Evolutionary conservation across 805 yeast genomes (phyloP), one percentile per base, ranked within the genome.

Genomic region (Clavispora asparagi): DNA sequence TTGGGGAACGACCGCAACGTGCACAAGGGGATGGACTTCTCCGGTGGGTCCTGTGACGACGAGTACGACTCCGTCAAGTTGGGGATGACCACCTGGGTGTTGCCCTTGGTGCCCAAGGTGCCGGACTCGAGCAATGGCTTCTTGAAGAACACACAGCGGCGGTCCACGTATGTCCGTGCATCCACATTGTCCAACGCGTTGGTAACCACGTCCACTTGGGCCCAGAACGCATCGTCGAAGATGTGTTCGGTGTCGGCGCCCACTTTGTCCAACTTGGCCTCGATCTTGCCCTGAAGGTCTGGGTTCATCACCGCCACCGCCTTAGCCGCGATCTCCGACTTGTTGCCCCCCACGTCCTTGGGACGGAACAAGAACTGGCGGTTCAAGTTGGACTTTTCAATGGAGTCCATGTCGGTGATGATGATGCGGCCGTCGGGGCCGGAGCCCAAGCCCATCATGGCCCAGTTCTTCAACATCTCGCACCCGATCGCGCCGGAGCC

Each of bases 401-500:
- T 94, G 6, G 94, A 80, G 63, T 94, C 99, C 63, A 84, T 94
- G 68, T 92, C 99, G 25, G 99, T 94, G 40, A 94, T 84, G 44
- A 71, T 68, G 49, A 94, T 87, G 57, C 81, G 78, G 58, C 99
- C 99, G 4, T 85, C 67, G 35, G 91, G 88, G 37, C 98, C 98
- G 23, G 95, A 77, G 31, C 96, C 98, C 44, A 94, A 71, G 39
- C 99, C 99, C 80, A 91, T 77, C 78, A 94, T 78, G 6, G 99
- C 97, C 98, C 98, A 94, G 62, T 89, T 91, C 70, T 94, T 94
- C 60, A 94, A 76, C 91, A 94, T 92, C 70, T 94, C 99, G 73
- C 99, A 94, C 35, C 99, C 99, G 73, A 94, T 94, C 16, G 99
- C 99, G 63, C 99, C 99, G 1, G 97, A 77, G 39, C 99, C 99